phyloP scores from a whole-genome alignment of 2,329 filamentous ascomycete species.

The Microsporum canis region DNA sequence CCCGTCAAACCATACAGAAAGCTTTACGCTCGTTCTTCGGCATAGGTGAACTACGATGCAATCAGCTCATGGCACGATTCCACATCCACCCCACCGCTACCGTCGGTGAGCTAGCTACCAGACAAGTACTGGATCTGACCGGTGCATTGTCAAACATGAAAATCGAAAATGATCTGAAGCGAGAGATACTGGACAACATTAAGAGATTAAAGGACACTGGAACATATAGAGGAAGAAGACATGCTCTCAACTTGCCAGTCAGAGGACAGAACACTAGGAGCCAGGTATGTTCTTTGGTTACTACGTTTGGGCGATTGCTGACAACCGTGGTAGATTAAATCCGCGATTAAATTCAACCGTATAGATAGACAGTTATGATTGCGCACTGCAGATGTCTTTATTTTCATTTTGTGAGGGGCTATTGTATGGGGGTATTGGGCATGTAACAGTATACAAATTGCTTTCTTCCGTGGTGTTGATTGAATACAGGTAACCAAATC shows the following conservation, averaged over 20 bases:
- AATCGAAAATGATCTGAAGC: slow-evolving; percentile 77
- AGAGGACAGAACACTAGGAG: slow-evolving; percentile 79
- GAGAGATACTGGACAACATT: slow-evolving; percentile 74
- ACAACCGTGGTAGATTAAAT: slow-evolving; percentile 41
- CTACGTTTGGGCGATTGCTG: neutral
- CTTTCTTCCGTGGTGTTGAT: neutral
- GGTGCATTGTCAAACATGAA: slow-evolving; percentile 83
- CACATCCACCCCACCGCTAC: slow-evolving; percentile 75
- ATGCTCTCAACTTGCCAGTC: slow-evolving; percentile 86
- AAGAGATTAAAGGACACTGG: slow-evolving; percentile 79
- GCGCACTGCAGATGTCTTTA: neutral
- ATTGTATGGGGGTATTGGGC: neutral
- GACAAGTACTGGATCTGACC: slow-evolving; percentile 70
- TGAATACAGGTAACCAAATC: neutral
- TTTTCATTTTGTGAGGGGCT: neutral
- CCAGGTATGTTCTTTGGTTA: slow-evolving; percentile 41
- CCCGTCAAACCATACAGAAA: slow-evolving; percentile 21
- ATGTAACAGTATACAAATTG: neutral
- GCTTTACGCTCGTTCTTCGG: slow-evolving; percentile 77
- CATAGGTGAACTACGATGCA: slow-evolving; percentile 58
- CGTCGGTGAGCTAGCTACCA: slow-evolving; percentile 60
- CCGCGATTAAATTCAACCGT: slow-evolving; percentile 48
- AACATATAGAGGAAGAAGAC: slow-evolving; percentile 73
- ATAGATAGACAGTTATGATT: slow-evolving; percentile 40
- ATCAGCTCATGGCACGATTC: slow-evolving; percentile 74